These are phyloP conservation scores for Suillus plorans DNA, from an alignment of 768 basidiomycete species.

Conservation along the genomic window DNA sequence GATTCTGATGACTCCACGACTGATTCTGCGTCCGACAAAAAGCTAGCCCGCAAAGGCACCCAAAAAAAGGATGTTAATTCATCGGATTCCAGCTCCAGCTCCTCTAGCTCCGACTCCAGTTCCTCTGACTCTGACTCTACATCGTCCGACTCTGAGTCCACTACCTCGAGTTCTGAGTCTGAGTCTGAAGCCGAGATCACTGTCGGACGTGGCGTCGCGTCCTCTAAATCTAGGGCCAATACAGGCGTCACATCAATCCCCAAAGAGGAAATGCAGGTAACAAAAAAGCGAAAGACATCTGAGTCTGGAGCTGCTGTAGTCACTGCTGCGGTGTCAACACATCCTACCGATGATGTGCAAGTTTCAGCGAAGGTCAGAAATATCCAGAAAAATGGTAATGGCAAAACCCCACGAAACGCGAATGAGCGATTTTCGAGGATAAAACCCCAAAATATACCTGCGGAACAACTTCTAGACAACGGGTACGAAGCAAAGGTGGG, in stretches of 20 bases:
- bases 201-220: background rate
- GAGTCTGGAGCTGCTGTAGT: slow-evolving; percentile 48
- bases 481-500: slow-evolving; percentile 78
- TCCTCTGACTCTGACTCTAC: slow-evolving; percentile 15
- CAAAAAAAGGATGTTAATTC: background rate
- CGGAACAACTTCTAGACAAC: slow-evolving; percentile 56
- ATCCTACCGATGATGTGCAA: background rate
- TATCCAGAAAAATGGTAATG: slow-evolving; percentile 15
- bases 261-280: slow-evolving; percentile 29
- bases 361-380: slow-evolving; percentile 1
- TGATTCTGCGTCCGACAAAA: background rate
- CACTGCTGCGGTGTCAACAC: slow-evolving; percentile 38
- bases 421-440: slow-evolving; percentile 82
- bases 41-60: background rate
- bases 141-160: slow-evolving; percentile 4
- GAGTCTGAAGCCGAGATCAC: slow-evolving; percentile 4
- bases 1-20: slow-evolving; percentile 12
- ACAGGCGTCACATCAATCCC: slow-evolving; percentile 2
- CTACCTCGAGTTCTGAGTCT: slow-evolving; percentile 4
- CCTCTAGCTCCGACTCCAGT: slow-evolving; percentile 1
- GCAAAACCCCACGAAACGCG: slow-evolving; percentile 32
- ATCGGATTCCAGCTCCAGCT: background rate
- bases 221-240: slow-evolving; percentile 24
- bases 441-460: slow-evolving; percentile 56
- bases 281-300: slow-evolving; percentile 64